Base-by-base conservation (phyloP, 108 stramenopile genomes). In the Cyclostephanos tholiformis region DNA sequence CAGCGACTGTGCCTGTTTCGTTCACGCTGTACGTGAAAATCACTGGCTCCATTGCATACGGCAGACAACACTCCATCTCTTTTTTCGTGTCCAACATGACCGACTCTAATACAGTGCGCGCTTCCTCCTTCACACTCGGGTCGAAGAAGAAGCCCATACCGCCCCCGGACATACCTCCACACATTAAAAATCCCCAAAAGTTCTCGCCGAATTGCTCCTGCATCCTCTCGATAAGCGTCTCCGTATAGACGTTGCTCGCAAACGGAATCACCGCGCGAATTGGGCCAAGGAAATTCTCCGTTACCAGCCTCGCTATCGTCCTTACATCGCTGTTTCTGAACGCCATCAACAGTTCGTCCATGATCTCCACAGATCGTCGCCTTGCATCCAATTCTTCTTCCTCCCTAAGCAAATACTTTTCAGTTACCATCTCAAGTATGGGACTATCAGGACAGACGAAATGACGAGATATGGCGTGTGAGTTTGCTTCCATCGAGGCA, bases 91-190 rank as follows among this genome's bases (percentile, higher is more conserved):
- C 25, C 12, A 85, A 39, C 87, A 87, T 85, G 55, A 87, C 85
- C 6, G 82, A 84, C 32, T 71, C 82, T 53, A 87, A 38, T 9
- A 57, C 79, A 4, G 41, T 52, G 17, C 73, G 48, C 39, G 87
- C 87, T 44, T 77, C 71, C 1, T 51, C 38, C 55, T 85, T 87
- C 4, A 59, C 71, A 19, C 65, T 68, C 17, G 87, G 87, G 39
- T 85, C 71, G 46, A 87, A 85, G 58, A 87, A 83, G 48, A 87
- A 87, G 27, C 87, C 87, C 87, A 87, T 87, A 0, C 87, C 87
- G 46, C 87, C 87, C 3, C 87, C 86, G 32, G 65, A 65, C 55
- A 74, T 71, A 26, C 77, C 80, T 6, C 82, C 86, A 2, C 82
- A 74, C 87, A 87, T 87, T 71, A 82, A 80, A 38, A 87, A 87